A percentile compares a stretch with the other conserved stretches of the same genome.
phyloP scores from a whole-genome alignment of 2,329 filamentous ascomycete species.

The Penicillium sclerotigenum region DNA sequence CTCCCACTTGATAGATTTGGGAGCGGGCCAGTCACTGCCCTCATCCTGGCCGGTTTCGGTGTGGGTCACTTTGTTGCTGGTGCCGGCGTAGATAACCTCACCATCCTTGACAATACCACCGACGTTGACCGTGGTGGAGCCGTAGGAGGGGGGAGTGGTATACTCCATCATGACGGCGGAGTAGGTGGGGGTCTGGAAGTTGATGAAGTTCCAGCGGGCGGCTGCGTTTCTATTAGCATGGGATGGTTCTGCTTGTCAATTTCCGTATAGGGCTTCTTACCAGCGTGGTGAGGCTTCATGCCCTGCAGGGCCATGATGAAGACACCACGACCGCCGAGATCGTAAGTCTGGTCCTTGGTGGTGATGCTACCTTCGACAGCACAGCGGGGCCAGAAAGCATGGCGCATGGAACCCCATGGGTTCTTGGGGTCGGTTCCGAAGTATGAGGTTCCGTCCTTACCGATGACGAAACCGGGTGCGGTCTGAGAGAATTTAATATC shows the following conservation, averaged over 20 bases:
- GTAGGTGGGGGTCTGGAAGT: slow-evolving; percentile 83
- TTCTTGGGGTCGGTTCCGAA: slow-evolving; percentile 82
- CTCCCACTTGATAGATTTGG: slow-evolving; percentile 67
- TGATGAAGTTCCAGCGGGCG: slow-evolving; percentile 85
- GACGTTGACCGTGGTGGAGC: slow-evolving; percentile 76
- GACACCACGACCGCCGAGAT: slow-evolving; percentile 75
- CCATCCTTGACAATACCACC: slow-evolving; percentile 78
- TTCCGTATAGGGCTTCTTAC: slow-evolving; percentile 41
- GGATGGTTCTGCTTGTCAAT: neutral
- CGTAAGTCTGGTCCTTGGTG: slow-evolving; percentile 74
- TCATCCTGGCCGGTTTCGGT: slow-evolving; percentile 66
- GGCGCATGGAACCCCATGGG: slow-evolving; percentile 90
- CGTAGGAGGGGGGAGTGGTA: slow-evolving; percentile 90
- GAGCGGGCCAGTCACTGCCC: slow-evolving; percentile 86
- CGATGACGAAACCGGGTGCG: slow-evolving; percentile 78
- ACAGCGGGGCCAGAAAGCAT: slow-evolving; percentile 92
- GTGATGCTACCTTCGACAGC: slow-evolving; percentile 77
- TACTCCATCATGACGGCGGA: slow-evolving; percentile 95
- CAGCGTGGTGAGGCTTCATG: slow-evolving; percentile 98
- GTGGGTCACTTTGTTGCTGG: slow-evolving; percentile 65
- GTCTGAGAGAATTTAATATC: slow-evolving; percentile 76
- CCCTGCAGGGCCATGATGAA: slow-evolving; percentile 87
- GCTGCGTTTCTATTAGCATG: slow-evolving; percentile 44
- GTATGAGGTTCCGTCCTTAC: slow-evolving; percentile 76
- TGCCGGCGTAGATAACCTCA: slow-evolving; percentile 72